Conservation (phyloP, 169 alveolate species). For the Eimeria sp. region DNA sequence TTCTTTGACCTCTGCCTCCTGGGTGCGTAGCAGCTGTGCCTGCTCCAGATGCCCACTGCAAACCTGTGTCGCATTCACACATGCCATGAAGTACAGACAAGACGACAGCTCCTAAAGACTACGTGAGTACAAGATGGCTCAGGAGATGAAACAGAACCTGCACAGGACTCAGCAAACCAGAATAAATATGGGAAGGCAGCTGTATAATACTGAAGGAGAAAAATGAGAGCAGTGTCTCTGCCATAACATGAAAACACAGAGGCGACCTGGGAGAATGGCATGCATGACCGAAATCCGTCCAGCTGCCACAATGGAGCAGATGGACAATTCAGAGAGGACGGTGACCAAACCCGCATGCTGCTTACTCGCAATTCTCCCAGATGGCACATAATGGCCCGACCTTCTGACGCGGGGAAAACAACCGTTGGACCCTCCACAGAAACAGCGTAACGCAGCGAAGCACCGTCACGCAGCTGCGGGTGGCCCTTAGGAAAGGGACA, state of each 20-base stretch:
- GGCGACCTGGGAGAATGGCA: not conserved
- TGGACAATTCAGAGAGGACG: not conserved
- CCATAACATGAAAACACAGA: not conserved
- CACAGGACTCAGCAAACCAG: not conserved
- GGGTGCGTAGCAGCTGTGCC: not conserved
- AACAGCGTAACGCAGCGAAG: constrained; percentile 19
- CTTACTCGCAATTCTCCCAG: constrained; percentile 61
- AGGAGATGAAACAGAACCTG: not conserved
- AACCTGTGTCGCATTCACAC: constrained; percentile 26
- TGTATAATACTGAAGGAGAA: not conserved
- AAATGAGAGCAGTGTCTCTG: not conserved
- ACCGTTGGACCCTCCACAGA: constrained; percentile 63
- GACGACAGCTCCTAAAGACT: not conserved
- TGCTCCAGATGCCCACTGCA: constrained; percentile 53
- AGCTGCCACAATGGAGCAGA: not conserved
- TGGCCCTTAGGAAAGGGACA: constrained; percentile 35
- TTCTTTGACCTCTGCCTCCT: not conserved
- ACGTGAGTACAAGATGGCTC: not conserved
- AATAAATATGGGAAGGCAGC: not conserved
- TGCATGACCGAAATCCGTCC: not conserved
- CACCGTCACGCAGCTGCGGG: constrained; percentile 29
- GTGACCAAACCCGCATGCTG: not conserved
- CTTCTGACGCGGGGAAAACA: constrained; percentile 49
- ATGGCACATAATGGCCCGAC: constrained; percentile 49
- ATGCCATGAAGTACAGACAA: not conserved